phyloP scores from a whole-genome alignment of 2,329 filamentous ascomycete genomes.

The Pseudogymnoascus sp. region DNA sequence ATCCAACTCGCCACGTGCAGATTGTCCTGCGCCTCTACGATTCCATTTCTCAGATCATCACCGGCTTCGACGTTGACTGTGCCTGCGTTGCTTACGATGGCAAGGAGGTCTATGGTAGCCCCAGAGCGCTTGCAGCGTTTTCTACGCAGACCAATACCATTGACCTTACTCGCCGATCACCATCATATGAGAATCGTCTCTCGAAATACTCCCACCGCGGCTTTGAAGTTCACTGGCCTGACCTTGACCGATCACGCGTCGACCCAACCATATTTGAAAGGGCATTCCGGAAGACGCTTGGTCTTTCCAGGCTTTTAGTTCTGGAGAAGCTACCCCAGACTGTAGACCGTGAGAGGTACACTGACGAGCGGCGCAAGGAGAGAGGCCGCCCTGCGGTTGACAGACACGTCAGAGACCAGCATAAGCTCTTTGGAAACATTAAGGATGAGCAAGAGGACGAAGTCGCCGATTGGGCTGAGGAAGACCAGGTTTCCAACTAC shows the following conservation, averaged over 20 bases:
- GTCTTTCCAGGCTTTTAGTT: slow-evolving; percentile 69
- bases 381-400: slow-evolving; percentile 56
- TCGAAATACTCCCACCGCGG: slow-evolving; percentile 79
- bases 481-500: slow-evolving; percentile 70
- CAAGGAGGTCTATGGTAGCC: slow-evolving; percentile 68
- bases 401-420: slow-evolving; percentile 32
- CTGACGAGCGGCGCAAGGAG: slow-evolving; percentile 60
- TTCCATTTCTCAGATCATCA: slow-evolving; percentile 73
- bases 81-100: slow-evolving; percentile 76
- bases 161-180: slow-evolving; percentile 69
- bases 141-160: slow-evolving; percentile 76
- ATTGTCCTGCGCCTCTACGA: slow-evolving; percentile 82
- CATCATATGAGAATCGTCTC: slow-evolving; percentile 79
- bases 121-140: slow-evolving; percentile 67
- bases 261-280: slow-evolving; percentile 84
- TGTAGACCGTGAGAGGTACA: slow-evolving; percentile 59
- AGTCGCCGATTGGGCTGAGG: slow-evolving; percentile 71
- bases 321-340: slow-evolving; percentile 68
- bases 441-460: slow-evolving; percentile 73
- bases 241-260: slow-evolving; percentile 63
- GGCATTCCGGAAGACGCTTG: slow-evolving; percentile 65
- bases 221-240: slow-evolving; percentile 75
- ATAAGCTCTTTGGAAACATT: slow-evolving; percentile 56
- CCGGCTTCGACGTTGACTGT: slow-evolving; percentile 82
- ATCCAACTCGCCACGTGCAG: slow-evolving; percentile 73